Evolutionary conservation across 2,329 filamentous ascomycete genomes (phyloP), one percentile per base, ranked within the genome.

Genomic region (Ascomycota sp.): DNA sequence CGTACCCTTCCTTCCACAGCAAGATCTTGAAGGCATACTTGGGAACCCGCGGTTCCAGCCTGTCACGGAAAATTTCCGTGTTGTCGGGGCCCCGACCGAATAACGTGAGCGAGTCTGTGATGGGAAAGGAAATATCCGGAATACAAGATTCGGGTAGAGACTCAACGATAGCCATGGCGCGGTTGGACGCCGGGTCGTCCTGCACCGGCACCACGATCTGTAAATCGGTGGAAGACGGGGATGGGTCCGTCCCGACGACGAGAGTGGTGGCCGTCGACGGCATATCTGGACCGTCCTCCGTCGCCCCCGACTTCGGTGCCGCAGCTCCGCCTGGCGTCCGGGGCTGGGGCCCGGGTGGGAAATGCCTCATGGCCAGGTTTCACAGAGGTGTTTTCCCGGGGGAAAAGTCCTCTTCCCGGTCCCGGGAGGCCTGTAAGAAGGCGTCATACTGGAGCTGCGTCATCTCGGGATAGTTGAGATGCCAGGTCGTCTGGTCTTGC

Each of bases 1-100:
- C 75, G 33, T 75, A 74, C 8, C 67, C 68, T 1, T 72, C 64
- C 32, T 68, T 72, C 63, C 76, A 82, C 20, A 89, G 68, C 22
- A 81, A 60, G 23, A 94, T 57, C 42, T 79, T 75, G 40, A 93
- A 70, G 1, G 80, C 82, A 37, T 75, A 74, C 45, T 86, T 86
- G 1, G 85, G 81, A 23, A 95, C 69, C 11, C 73, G 74, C 2
- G 60, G 63, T 38, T 94, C 81, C 17, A 56, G 53, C 20, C 50
- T 55, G 28, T 73, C 57, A 1, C 64, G 51, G 42, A 83, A 80
- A 3, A 73, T 57, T 20, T 73, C 52, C 0, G 76, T 86, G 41
- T 82, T 85, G 13, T 63, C 58, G 1, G 53, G 56, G 0, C 68
- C 67, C 19, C 86, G 71, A 20, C 86, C 86, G 72, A 82, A 95